Evolutionary conservation across 2,329 filamentous ascomycete genomes (phyloP), one percentile per base, ranked within the genome.

Genomic region (Penicillium sumatraense): DNA sequence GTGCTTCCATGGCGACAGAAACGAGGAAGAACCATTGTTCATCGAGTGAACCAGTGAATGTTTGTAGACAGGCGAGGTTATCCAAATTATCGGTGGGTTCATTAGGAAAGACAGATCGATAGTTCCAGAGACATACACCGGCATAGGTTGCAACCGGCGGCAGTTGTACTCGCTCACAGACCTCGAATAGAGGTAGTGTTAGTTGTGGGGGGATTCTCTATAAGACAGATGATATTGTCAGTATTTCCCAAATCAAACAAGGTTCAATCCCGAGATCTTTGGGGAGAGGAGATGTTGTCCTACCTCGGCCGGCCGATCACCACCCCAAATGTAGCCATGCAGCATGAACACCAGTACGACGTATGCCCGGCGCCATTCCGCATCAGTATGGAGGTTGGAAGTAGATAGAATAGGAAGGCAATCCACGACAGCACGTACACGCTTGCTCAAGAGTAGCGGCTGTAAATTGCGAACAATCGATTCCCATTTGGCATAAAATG

Each of bases 21-120:
- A 98, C 86, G 11, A 99, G 82, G 72, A 98, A 99, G 72, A 99
- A 99, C 95, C 95, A 99, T 59, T 95, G 96, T 77, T 99, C 95
- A 71, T 99, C 95, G 52, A 96, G 81, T 7, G 92, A 93, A 48
- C 95, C 95, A 14, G 95, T 98, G 70, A 97, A 96, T 14, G 95
- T 97, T 67, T 87, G 86, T 57, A 98, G 81, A 2, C 91, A 95
- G 36, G 91, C 87, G 53, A 99, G 83, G 67, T 99, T 98, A 68
- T 95, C 88, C 42, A 98, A 82, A 60, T 86, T 86, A 68, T 96
- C 91, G 54, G 95, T 86, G 31, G 85, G 83, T 73, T 97, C 93
- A 59, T 91, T 86, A 56, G 86, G 78, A 70, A 98, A 97, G 51
- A 98, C 83, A 0, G 93, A 91, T 75, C 93, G 93, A 81, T 92